Evolutionary conservation across 1,139 yeast species (phyloP).

Genomic region (Diutina neorugosa): DNA sequence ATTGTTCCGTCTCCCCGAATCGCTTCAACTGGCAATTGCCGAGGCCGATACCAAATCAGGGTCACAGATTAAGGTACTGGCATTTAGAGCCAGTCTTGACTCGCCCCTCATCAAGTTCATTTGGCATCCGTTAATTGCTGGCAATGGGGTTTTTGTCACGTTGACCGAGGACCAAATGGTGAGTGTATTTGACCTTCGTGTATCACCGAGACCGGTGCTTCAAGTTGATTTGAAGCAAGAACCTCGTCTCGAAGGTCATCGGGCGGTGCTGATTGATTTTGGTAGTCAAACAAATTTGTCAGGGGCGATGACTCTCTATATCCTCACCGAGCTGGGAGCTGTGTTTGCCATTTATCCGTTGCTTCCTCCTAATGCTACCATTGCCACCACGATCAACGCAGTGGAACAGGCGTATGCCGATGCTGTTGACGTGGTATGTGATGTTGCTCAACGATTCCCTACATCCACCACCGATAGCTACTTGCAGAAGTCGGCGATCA

Average conservation of each 20-base stretch:
- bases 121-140: neutral
- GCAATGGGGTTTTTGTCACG: neutral
- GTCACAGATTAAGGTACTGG: neutral
- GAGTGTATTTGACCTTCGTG: neutral
- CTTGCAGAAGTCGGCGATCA: neutral
- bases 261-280: neutral
- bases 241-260: no score
- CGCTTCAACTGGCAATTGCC: neutral
- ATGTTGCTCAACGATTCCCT: neutral
- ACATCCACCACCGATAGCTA: neutral
- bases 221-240: neutral
- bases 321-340: neutral
- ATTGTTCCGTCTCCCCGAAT: neutral
- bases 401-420: neutral
- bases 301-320: neutral
- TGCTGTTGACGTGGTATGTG: neutral
- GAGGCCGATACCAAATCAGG: neutral
- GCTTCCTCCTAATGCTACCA: neutral
- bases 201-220: neutral
- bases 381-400: neutral
- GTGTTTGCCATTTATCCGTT: neutral
- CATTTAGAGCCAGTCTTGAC: neutral
- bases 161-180: neutral
- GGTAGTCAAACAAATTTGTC: neutral
- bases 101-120: neutral